Evolutionary conservation across 768 basidiomycete genomes (phyloP).

Genomic region (Tricholoma hemisulphureum): DNA sequence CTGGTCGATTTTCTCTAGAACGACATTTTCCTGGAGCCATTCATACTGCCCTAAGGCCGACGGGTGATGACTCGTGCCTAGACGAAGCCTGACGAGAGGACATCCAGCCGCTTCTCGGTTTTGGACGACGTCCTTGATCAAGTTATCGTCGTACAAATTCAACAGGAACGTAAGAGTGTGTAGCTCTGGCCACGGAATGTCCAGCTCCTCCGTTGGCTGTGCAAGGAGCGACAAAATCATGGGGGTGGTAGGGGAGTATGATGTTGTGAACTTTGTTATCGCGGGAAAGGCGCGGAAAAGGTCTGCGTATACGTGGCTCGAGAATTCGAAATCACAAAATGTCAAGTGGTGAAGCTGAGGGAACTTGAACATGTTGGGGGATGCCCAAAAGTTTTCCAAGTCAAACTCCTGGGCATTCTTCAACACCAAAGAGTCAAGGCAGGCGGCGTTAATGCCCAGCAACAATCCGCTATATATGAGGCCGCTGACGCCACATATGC

Average conservation of each 20-base stretch:
- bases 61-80: constrained; percentile 24
- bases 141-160: constrained; percentile 23
- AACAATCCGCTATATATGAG: constrained; percentile 39
- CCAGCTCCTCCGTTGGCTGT: constrained; percentile 4
- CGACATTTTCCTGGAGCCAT: constrained; percentile 16
- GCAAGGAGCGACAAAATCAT: constrained; percentile 28
- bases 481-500: constrained; percentile 39
- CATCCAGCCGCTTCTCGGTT: constrained; percentile 21
- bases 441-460: constrained; percentile 37
- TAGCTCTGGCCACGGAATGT: constrained; percentile 36
- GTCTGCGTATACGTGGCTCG: constrained; percentile 25
- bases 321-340: constrained; percentile 43
- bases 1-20: constrained; percentile 24
- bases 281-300: constrained; percentile 34
- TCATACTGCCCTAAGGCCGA: constrained; percentile 10
- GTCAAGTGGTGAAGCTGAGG: constrained; percentile 35
- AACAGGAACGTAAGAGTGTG: constrained; percentile 29
- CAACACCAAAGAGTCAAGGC: constrained; percentile 39
- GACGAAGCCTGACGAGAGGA: constrained; percentile 30
- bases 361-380: constrained; percentile 26
- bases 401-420: constrained; percentile 43
- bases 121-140: constrained; percentile 25
- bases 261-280: constrained; percentile 32
- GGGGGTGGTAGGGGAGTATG: constrained; percentile 22
- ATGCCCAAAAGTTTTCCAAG: constrained; percentile 35